Evolutionary conservation across 345 rosid species (phyloP).

Genomic region (Eucalyptus brandiana): DNA sequence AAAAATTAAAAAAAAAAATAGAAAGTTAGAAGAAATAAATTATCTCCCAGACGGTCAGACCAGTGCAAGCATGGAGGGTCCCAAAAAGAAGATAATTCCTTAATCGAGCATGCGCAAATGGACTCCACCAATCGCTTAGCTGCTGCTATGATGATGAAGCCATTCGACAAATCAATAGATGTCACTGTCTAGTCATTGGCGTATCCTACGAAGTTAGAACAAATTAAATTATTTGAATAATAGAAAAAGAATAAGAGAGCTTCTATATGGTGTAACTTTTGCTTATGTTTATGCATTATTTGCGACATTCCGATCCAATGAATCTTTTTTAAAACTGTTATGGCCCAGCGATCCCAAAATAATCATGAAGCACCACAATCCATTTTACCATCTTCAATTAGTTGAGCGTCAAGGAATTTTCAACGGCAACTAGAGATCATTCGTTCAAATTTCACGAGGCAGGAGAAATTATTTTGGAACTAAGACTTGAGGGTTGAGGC

Average conservation of each 20-base stretch:
- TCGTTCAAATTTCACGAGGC: not conserved
- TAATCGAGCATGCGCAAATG: not conserved
- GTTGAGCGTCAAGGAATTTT: not conserved
- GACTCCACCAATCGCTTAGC: not conserved
- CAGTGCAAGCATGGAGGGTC: not conserved
- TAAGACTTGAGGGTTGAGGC: not conserved
- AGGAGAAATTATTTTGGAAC: not conserved
- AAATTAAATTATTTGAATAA: not conserved
- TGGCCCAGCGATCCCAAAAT: not conserved
- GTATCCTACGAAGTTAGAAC: not conserved
- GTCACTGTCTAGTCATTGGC: not conserved
- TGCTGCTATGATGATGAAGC: not conserved
- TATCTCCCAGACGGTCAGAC: not conserved
- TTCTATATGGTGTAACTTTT: not conserved
- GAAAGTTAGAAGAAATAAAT: not conserved
- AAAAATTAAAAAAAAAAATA: not conserved
- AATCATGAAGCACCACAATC: not conserved
- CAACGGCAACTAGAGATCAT: not conserved
- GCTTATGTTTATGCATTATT: not conserved
- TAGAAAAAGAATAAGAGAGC: not conserved
- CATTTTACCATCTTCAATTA: not conserved
- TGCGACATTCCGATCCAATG: not conserved
- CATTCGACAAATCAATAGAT: not conserved
- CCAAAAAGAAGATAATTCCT: not conserved
- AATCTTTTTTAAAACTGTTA: not conserved